Evolutionary conservation across 1,139 yeast genomes (phyloP), one percentile per base, ranked within the genome.

Genomic region (Kluyveromyces marxianus): DNA sequence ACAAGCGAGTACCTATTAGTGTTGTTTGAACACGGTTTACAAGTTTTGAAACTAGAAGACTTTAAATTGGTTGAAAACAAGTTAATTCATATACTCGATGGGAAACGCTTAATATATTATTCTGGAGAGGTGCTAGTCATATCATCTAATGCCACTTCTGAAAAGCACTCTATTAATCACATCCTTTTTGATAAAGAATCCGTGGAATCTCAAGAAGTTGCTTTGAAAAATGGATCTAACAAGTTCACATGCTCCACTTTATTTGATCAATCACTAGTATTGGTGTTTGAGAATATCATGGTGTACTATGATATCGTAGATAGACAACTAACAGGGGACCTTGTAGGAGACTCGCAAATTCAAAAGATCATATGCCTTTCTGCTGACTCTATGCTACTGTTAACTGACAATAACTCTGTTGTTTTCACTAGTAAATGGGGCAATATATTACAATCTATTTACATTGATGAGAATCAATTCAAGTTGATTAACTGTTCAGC

Each of bases 21-120:
- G 25, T 58, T 70, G 7, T 72, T 73, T 30, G 57, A 66, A 1
- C 67, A 65, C 48, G 73, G 74, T 8, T 59, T 71, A 27, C 76
- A 74, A 53, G 37, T 70, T 14, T 54, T 74, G 44, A 62, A 66
- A 37, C 52, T 72, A 32, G 59, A 62, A n/a, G 60, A 57, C 40
- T 66, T 54, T 40, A 59, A 48, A 51, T 54, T 52, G 42, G 56
- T 41, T 36, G 57, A 47, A 37, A 66, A 48, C 50, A 56, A 40
- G 44, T 56, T 50, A 52, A 59, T 54, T 40, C 61, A 48, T 42
- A 53, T 52, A 45, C 42, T 46, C 35, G 49, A 51, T 50, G 68
- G 55, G 40, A 56, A 39, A 49, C 60, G 50, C 51, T 44, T 69
- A 14, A 57, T 63, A 8, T 48, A 63, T 7, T 58, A 56, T 38